Evolutionary conservation across 2,329 filamentous ascomycete genomes (phyloP), one percentile per base, ranked within the genome.

Genomic region (Fusarium phyllophilum): DNA sequence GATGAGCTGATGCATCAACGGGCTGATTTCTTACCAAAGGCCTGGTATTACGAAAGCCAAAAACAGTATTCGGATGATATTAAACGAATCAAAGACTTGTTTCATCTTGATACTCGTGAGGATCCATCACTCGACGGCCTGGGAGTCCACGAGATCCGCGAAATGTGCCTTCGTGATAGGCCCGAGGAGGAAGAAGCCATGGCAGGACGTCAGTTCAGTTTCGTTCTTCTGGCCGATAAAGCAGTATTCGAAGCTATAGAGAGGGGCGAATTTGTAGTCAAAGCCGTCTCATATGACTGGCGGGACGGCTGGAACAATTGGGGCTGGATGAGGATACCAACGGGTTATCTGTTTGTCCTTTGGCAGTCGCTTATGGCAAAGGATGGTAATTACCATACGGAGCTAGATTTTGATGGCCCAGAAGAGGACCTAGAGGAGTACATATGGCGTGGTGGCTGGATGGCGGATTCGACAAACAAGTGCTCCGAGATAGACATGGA

Each of bases 281-380:
- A 72, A 31, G 58, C 61, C 2, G 49, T 73, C 31, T 55, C 29
- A 6, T 41, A 44, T 10, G 7, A 11, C 17, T 62, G 49, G 48
- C 1, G 6, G 10, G 65, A 63, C 2, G 36, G 17, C 5, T 67
- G 61, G 48, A 8, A 48, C 2, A 44, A 58, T 24, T 72, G 55
- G 58, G 67, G 62, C 3, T 68, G 62, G 70, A 46, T 72, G 41
- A 70, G 59, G 3, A 36, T 68, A 17, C 61, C 61, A 33, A 72
- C 61, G 2, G 70, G 61, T 0, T 61, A 66, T 38, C 12, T 73
- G 42, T 6, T 74, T 26, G 59, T 36, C 4, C 36, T 73, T 26
- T 73, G 62, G 68, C 48, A 66, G 13, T 44, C 42, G 18, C 66
- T 72, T 17, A 42, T 66, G 56, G 1, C 44, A 8, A 44, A 1